phyloP scores from a whole-genome alignment of 257 asterid species.

The Solanum okadae region DNA sequence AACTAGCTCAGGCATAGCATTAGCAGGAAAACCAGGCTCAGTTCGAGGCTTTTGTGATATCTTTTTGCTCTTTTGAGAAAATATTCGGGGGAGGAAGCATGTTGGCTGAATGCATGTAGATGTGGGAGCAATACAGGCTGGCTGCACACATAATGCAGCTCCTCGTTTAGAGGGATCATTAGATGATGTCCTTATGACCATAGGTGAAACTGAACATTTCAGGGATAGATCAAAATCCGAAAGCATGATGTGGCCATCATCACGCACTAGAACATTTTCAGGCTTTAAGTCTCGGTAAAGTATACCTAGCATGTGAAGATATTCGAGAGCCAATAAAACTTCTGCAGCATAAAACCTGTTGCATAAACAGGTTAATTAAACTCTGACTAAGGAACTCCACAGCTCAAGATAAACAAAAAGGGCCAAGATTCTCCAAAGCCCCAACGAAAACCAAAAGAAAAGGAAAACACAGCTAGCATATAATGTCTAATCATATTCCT shows the following conservation, averaged over 20 bases:
- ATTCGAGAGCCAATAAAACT: conserved; percentile 26
- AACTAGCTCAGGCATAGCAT: conserved; percentile 19
- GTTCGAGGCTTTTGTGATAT: conserved; percentile 2
- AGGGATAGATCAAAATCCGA: conserved; percentile 29
- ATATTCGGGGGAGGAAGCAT: conserved; percentile 23
- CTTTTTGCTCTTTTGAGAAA: conserved; percentile 18
- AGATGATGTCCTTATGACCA: conserved; percentile 13
- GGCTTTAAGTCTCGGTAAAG: conserved; percentile 29
- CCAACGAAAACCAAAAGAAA: neutral
- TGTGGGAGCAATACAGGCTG: conserved; percentile 18
- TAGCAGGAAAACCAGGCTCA: conserved; percentile 7
- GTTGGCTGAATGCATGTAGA: conserved; percentile 25
- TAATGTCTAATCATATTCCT: neutral
- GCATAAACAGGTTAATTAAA: neutral
- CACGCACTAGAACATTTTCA: conserved; percentile 27
- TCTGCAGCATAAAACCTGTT: conserved; percentile 30
- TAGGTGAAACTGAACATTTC: conserved; percentile 27
- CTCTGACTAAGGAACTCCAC: neutral
- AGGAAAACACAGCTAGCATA: neutral
- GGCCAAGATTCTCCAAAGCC: neutral
- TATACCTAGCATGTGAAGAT: conserved; percentile 29
- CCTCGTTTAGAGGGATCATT: conserved; percentile 21
- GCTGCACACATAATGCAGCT: conserved; percentile 21
- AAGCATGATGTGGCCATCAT: conserved; percentile 32
- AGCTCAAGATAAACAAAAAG: neutral